A percentile compares a stretch with the other conserved stretches of the same genome.
These are phyloP conservation scores for Entelexis paramagnoliae DNA, from an alignment of 1,139 yeast genomes.

Conservation along the genomic window DNA sequence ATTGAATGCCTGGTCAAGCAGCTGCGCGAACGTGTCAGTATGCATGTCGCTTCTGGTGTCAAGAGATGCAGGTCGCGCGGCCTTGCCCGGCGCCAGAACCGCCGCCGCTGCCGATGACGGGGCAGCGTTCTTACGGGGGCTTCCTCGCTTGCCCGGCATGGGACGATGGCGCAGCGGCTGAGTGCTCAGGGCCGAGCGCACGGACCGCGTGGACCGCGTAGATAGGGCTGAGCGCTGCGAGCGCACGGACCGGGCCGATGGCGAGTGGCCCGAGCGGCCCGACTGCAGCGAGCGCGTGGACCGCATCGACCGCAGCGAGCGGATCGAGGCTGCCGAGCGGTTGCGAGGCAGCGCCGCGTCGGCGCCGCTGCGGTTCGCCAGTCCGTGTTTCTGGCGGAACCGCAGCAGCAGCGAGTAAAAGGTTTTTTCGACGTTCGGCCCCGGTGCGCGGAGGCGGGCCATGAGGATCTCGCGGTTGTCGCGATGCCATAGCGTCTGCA, in stretches of 20 bases:
- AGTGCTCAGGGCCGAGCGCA: constrained; percentile 6
- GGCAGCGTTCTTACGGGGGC: background rate
- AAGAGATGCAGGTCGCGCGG: background rate
- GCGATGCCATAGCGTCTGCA: constrained; percentile 88
- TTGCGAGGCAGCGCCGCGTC: constrained; percentile 13
- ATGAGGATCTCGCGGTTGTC: constrained; percentile 54
- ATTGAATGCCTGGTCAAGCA: constrained; percentile 24
- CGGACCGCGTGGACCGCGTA: constrained; percentile 1
- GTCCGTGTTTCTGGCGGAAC: constrained; percentile 65
- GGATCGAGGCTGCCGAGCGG: constrained; percentile 18
- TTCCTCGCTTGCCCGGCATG: background rate
- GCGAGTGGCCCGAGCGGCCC: constrained; percentile 9
- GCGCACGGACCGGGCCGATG: constrained; percentile 16
- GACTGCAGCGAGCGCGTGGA: constrained; percentile 14
- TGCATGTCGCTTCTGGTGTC: background rate
- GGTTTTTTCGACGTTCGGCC: constrained; percentile 72
- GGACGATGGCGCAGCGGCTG: constrained; percentile 4
- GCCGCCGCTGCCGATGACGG: background rate
- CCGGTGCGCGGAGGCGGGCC: constrained; percentile 47
- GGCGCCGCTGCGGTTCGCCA: constrained; percentile 9
- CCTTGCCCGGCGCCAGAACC: background rate
- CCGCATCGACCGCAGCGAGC: constrained; percentile 17
- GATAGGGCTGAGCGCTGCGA: constrained; percentile 17
- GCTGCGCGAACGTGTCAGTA: constrained; percentile 22
- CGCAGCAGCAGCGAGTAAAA: constrained; percentile 75